A percentile compares a stretch with the other conserved stretches of the same genome.
These are phyloP conservation scores for Elasticomyces elasticus DNA, from an alignment of 495 filamentous ascomycete species.

Conservation along the genomic window DNA sequence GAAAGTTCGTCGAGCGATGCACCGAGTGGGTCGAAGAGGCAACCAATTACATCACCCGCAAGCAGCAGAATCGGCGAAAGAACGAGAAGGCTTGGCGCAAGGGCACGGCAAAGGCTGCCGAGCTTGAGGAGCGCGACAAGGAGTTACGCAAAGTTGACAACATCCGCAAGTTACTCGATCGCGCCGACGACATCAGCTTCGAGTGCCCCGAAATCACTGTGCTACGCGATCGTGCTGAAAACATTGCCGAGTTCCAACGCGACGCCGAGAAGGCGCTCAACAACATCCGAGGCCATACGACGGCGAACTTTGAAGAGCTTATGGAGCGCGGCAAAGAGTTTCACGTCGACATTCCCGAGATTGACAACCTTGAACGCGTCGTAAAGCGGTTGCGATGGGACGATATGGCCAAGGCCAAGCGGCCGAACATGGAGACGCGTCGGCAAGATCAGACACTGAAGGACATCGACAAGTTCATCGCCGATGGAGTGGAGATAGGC, in stretches of 20 bases:
- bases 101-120: slow-evolving; percentile 58
- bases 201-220: slow-evolving; percentile 87
- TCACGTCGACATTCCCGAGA: slow-evolving; percentile 90
- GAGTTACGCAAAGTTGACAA: slow-evolving; percentile 87
- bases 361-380: slow-evolving; percentile 70
- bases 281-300: slow-evolving; percentile 47
- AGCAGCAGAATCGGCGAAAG: slow-evolving; percentile 97
- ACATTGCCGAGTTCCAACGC: slow-evolving; percentile 77
- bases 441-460: slow-evolving; percentile 53
- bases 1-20: slow-evolving; percentile 83
- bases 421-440: slow-evolving; percentile 12
- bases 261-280: slow-evolving; percentile 61
- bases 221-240: slow-evolving; percentile 76
- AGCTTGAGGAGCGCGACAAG: slow-evolving; percentile 79
- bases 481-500: slow-evolving; percentile 61
- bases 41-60: slow-evolving; percentile 90
- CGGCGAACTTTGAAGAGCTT: slow-evolving; percentile 75
- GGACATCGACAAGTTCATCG: slow-evolving; percentile 69
- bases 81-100: slow-evolving; percentile 87
- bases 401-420: slow-evolving; percentile 48
- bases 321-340: slow-evolving; percentile 79
- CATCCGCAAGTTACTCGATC: slow-evolving; percentile 70
- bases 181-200: slow-evolving; percentile 83
- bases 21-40: slow-evolving; percentile 98
- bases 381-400: slow-evolving; percentile 84